These are phyloP conservation scores for Aspergillus egyptiacus DNA, from an alignment of 495 filamentous ascomycete genomes.

Conservation along the genomic window DNA sequence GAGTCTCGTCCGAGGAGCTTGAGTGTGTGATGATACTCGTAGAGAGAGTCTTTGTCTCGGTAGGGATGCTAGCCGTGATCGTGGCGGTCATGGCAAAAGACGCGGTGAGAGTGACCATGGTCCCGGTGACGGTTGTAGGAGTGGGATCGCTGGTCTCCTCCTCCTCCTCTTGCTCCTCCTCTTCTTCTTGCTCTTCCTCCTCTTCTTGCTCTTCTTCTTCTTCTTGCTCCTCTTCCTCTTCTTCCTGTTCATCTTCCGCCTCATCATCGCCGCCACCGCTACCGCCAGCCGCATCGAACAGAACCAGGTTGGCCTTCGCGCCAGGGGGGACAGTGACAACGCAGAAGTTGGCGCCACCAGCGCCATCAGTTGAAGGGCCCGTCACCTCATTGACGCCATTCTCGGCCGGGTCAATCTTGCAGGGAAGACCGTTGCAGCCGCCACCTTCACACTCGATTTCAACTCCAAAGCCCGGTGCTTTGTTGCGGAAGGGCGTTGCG, in stretches of 20 bases:
- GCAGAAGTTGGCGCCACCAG: constrained; percentile 68
- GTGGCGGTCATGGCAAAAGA: constrained; percentile 14
- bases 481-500: constrained; percentile 50
- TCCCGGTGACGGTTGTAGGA: constrained; percentile 10
- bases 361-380: constrained; percentile 48
- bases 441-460: constrained; percentile 62
- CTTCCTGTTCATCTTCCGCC: constrained; percentile 8
- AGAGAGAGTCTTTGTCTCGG: constrained; percentile 14
- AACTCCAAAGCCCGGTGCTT: constrained; percentile 60
- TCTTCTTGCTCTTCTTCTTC: constrained; percentile 11
- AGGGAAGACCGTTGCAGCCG: constrained; percentile 68
- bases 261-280: constrained; percentile 14
- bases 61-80: constrained; percentile 2
- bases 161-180: constrained; percentile 4
- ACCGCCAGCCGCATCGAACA: constrained; percentile 44
- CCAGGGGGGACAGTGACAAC: constrained; percentile 73
- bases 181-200: constrained; percentile 7
- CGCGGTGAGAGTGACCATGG: constrained; percentile 9
- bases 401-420: constrained; percentile 62
- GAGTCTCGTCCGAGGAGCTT: constrained; percentile 21
- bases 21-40: constrained; percentile 25
- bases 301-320: constrained; percentile 59
- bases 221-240: constrained; percentile 2
- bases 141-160: constrained; percentile 15
- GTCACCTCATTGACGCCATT: constrained; percentile 57